phyloP scores from a whole-genome alignment of 352 stramenopile species.

The Globisporangium apiculatum region DNA sequence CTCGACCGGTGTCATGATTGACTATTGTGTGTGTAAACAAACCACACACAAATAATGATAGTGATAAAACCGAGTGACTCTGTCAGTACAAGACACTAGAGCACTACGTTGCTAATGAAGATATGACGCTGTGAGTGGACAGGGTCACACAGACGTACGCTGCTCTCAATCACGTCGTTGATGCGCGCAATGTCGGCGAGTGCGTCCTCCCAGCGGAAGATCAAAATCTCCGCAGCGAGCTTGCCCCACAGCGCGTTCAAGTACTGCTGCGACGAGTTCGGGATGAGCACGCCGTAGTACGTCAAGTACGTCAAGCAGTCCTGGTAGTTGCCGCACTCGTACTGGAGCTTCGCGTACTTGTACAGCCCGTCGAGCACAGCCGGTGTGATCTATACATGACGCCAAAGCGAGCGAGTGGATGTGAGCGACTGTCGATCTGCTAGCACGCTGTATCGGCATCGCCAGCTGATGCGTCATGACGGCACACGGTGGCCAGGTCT shows the following conservation, averaged over 20 bases:
- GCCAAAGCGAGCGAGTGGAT: background rate
- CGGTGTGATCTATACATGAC: conserved; percentile 61
- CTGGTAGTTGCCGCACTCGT: conserved; percentile 96
- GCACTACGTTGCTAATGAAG: background rate
- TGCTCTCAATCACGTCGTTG: conserved; percentile 92
- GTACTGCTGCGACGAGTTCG: conserved; percentile 81
- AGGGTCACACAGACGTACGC: conserved; percentile 38
- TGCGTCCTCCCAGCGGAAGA: conserved; percentile 95
- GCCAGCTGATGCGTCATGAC: no score
- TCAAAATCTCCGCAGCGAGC: conserved; percentile 94
- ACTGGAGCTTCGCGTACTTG: conserved; percentile 95
- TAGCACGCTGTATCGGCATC: no score
- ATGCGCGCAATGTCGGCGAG: conserved; percentile 91
- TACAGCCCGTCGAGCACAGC: conserved; percentile 89
- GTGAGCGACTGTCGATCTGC: background rate
- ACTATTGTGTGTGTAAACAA: conserved; percentile 18
- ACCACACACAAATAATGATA: conserved; percentile 4
- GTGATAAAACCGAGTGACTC: background rate
- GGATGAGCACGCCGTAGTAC: conserved; percentile 86
- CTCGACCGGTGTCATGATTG: conserved; percentile 79
- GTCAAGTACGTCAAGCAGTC: conserved; percentile 86
- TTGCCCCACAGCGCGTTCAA: conserved; percentile 94
- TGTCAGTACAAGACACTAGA: background rate
- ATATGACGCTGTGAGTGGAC: background rate
- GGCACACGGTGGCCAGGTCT: no score